phyloP scores from a whole-genome alignment of 306 rosid species.

The Vicia sativa region DNA sequence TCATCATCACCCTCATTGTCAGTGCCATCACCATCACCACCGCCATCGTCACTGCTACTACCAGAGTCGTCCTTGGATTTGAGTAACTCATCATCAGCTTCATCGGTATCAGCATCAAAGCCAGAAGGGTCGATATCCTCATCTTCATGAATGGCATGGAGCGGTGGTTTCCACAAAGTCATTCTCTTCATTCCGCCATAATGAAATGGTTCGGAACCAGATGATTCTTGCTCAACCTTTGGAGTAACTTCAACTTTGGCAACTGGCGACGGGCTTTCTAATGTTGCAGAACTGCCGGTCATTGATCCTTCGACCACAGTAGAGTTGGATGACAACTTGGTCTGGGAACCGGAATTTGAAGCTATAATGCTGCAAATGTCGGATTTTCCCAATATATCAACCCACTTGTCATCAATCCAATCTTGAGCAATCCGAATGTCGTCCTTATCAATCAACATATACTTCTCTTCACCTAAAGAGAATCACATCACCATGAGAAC shows the following conservation, averaged over 20 bases:
- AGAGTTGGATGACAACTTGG: conserved; percentile 34
- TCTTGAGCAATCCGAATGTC: conserved; percentile 65
- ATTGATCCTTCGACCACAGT: conserved; percentile 37
- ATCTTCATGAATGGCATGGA: conserved; percentile 45
- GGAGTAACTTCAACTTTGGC: conserved; percentile 41
- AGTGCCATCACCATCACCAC: not conserved
- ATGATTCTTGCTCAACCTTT: conserved; percentile 22
- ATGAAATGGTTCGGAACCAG: not conserved
- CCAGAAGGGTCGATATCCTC: conserved; percentile 37
- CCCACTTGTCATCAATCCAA: conserved; percentile 69
- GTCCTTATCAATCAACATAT: conserved; percentile 48
- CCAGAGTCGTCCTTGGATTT: conserved; percentile 36
- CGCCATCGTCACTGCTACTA: conserved; percentile 15
- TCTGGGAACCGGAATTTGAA: conserved; percentile 39
- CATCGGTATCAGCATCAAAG: conserved; percentile 27
- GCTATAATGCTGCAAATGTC: conserved; percentile 53
- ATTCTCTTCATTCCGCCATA: conserved; percentile 18
- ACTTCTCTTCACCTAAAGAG: conserved; percentile 64
- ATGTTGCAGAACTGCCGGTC: conserved; percentile 34
- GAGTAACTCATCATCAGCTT: conserved; percentile 5
- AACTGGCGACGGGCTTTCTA: conserved; percentile 32
- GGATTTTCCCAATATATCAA: conserved; percentile 54
- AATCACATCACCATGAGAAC: conserved; percentile 39
- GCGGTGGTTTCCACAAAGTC: conserved; percentile 39
- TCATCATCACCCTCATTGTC: not conserved